phyloP scores from a whole-genome alignment of 345 rosid genomes.

The Linum usitatissimum region DNA sequence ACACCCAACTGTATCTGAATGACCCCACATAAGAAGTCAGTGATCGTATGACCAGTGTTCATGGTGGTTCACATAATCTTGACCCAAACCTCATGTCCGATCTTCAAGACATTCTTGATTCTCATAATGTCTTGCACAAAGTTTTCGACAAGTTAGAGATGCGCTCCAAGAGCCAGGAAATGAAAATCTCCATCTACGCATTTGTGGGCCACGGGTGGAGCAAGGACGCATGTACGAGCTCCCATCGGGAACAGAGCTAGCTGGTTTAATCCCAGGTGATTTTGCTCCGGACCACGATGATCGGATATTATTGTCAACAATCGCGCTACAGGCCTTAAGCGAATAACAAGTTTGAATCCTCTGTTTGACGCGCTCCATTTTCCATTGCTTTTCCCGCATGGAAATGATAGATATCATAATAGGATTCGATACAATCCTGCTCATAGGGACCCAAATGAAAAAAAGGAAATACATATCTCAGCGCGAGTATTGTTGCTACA shows the following conservation, averaged over 20 bases:
- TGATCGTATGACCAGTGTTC: no score
- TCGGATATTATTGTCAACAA: background rate
- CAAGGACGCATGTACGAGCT: background rate
- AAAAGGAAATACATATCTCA: background rate
- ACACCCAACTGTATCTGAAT: no score
- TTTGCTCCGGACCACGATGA: background rate
- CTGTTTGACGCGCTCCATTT: background rate
- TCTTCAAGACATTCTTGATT: no score
- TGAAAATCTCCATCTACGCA: background rate
- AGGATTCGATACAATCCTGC: background rate
- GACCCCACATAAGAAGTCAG: no score
- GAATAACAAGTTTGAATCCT: background rate
- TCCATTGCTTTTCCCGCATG: background rate
- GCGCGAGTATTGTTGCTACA: background rate
- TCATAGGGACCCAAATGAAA: background rate
- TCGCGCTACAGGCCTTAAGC: background rate
- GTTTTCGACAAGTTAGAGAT: background rate
- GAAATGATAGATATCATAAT: background rate
- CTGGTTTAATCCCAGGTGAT: background rate
- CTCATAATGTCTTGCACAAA: background rate
- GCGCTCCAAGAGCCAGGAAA: background rate
- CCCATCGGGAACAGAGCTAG: background rate
- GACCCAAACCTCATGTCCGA: no score
- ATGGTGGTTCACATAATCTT: no score
- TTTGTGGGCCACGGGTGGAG: background rate